These are phyloP conservation scores for Boletus bicolor DNA, from an alignment of 768 basidiomycete species.

Conservation along the genomic window DNA sequence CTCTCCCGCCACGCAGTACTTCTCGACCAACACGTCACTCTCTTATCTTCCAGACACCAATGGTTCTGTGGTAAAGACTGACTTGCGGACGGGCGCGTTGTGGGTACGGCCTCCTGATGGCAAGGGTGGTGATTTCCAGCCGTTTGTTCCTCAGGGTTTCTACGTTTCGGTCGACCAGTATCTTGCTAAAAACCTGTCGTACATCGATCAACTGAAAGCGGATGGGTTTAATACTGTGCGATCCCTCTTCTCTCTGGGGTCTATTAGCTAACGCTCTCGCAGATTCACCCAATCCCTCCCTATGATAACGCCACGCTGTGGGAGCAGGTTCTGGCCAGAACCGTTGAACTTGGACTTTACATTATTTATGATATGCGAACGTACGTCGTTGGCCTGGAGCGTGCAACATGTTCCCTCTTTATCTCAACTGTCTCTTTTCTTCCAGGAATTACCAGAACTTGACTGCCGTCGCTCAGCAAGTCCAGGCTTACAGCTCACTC, in stretches of 20 bases:
- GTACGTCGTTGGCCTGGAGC: slow-evolving; percentile 25
- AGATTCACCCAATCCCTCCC: slow-evolving; percentile 71
- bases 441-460: slow-evolving; percentile 56
- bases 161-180: slow-evolving; percentile 61
- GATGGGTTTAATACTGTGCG: slow-evolving; percentile 42
- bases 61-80: slow-evolving; percentile 46
- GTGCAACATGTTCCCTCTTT: neutral
- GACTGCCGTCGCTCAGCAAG: slow-evolving; percentile 58
- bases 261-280: slow-evolving; percentile 27
- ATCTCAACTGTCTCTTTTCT: neutral
- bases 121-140: slow-evolving; percentile 26
- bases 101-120: slow-evolving; percentile 35
- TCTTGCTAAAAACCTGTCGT: slow-evolving; percentile 48
- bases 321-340: slow-evolving; percentile 17
- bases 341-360: slow-evolving; percentile 39
- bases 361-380: slow-evolving; percentile 79
- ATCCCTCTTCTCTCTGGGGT: neutral
- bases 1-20: slow-evolving; percentile 24
- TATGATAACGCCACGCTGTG: slow-evolving; percentile 52
- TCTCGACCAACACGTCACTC: slow-evolving; percentile 31
- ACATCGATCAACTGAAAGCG: slow-evolving; percentile 54
- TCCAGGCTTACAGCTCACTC: slow-evolving; percentile 60
- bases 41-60: slow-evolving; percentile 40
- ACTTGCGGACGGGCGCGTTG: slow-evolving; percentile 43
- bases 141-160: slow-evolving; percentile 69